phyloP scores from a whole-genome alignment of 2,329 filamentous ascomycete species.

The Monosporascus cannonballus region DNA sequence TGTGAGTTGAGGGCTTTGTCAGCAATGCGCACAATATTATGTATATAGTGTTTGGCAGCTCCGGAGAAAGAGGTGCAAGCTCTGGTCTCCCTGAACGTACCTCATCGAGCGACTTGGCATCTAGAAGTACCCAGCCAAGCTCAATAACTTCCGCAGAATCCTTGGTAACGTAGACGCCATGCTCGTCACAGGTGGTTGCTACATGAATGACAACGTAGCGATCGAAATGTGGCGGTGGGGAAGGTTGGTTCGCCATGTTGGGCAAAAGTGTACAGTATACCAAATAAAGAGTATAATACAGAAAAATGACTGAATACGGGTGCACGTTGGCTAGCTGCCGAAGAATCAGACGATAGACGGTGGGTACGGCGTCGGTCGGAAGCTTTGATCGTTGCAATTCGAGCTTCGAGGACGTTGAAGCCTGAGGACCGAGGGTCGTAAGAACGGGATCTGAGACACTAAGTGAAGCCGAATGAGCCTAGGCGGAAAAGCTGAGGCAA shows the following conservation, averaged over 20 bases:
- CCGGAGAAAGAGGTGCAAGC: neutral
- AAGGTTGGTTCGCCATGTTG: slow-evolving; percentile 41
- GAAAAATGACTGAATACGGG: neutral
- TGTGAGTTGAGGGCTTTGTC: slow-evolving; percentile 32
- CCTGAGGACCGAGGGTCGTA: neutral
- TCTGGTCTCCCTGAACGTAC: slow-evolving; percentile 44
- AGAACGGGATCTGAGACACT: neutral
- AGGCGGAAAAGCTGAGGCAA: too few relatives aligned
- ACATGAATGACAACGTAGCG: slow-evolving; percentile 98
- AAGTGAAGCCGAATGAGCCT: neutral
- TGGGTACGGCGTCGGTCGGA: neutral
- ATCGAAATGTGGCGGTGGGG: slow-evolving; percentile 69
- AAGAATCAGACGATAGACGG: neutral
- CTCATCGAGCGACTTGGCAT: slow-evolving; percentile 88
- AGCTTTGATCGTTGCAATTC: neutral
- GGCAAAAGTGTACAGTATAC: slow-evolving; percentile 4
- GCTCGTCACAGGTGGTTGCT: slow-evolving; percentile 97
- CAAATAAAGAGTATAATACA: slow-evolving; percentile 13
- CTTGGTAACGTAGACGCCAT: slow-evolving; percentile 98
- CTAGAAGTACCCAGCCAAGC: slow-evolving; percentile 94
- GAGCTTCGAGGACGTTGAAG: neutral
- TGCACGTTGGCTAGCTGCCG: neutral
- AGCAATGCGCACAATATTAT: neutral
- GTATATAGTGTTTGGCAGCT: too few relatives aligned
- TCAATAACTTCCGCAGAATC: slow-evolving; percentile 99